A percentile compares a stretch with the other conserved stretches of the same genome.
Conservation (phyloP, 371 early-diverging fungal genomes). For the Syncephalis plumigaleata region DNA sequence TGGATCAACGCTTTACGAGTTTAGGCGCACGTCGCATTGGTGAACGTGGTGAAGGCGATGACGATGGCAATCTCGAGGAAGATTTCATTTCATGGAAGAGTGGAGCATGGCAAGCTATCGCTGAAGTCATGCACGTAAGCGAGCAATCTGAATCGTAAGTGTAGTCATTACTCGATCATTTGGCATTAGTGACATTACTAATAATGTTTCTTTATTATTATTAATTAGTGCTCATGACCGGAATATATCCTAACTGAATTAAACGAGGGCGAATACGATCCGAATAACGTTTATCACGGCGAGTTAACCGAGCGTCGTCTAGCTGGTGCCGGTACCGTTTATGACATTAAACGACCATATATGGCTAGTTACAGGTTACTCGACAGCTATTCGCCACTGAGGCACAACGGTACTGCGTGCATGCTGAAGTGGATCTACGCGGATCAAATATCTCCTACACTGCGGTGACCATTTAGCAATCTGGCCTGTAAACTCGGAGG, state of each 20-base stretch:
- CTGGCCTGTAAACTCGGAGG: slow-evolving; percentile 71
- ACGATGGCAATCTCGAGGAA: slow-evolving; percentile 86
- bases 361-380: slow-evolving; percentile 34
- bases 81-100: slow-evolving; percentile 91
- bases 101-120: slow-evolving; percentile 55
- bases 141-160: slow-evolving; percentile 5
- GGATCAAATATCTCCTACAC: slow-evolving; percentile 65
- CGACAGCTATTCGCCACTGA: slow-evolving; percentile 42
- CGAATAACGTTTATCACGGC: slow-evolving; percentile 31
- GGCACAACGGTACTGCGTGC: slow-evolving; percentile 66
- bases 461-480: slow-evolving; percentile 95
- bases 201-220: not conserved
- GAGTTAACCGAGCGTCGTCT: slow-evolving; percentile 26
- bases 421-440: slow-evolving; percentile 77
- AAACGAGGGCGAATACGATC: slow-evolving; percentile 15
- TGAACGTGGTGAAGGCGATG: slow-evolving; percentile 87
- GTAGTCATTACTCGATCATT: too few species aligned
- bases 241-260: slow-evolving; percentile 15
- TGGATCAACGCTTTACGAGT: slow-evolving; percentile 37
- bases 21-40: slow-evolving; percentile 69
- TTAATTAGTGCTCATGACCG: not conserved
- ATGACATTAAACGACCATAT: slow-evolving; percentile 67
- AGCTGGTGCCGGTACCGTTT: slow-evolving; percentile 6
- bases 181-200: not conserved
- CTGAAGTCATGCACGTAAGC: slow-evolving; percentile 35